Conservation (phyloP, 345 rosid genomes). For the Bruguiera gymnorhiza region DNA sequence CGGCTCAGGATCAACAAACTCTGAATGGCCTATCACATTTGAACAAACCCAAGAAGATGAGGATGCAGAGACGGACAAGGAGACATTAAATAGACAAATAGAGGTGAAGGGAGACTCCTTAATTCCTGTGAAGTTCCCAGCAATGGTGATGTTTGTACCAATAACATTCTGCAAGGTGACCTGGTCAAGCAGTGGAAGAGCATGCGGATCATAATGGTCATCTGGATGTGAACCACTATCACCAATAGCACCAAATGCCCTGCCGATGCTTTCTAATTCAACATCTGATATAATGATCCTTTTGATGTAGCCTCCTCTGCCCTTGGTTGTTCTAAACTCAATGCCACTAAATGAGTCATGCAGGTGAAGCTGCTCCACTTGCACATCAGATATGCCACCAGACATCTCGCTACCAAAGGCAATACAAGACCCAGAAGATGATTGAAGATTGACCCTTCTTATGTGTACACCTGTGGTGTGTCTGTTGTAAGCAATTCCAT, state of each 20-base stretch:
- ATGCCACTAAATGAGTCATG: conserved; percentile 55
- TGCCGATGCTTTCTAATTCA: conserved; percentile 32
- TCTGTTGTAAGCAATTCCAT: conserved; percentile 69
- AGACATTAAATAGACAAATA: conserved; percentile 55
- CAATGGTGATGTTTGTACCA: conserved; percentile 51
- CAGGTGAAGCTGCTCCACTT: conserved; percentile 45
- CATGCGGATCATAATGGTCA: conserved; percentile 62
- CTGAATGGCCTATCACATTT: conserved; percentile 63
- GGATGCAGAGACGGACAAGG: conserved; percentile 40
- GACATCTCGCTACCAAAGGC: conserved; percentile 99
- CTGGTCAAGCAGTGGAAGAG: conserved; percentile 49
- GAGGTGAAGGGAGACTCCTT: conserved; percentile 69
- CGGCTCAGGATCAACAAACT: conserved; percentile 62
- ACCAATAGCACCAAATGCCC: conserved; percentile 58
- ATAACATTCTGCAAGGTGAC: conserved; percentile 49
- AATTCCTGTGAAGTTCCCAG: conserved; percentile 77
- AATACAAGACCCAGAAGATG: conserved; percentile 67
- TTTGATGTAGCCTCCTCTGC: conserved; percentile 81
- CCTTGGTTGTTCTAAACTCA: conserved; percentile 65
- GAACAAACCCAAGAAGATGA: conserved; percentile 63
- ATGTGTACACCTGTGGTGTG: conserved; percentile 60
- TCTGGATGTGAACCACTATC: conserved; percentile 77
- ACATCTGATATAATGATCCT: conserved; percentile 52
- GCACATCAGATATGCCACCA: conserved; percentile 73
- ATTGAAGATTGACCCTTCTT: conserved; percentile 56